Evolutionary conservation across 2,329 filamentous ascomycete species (phyloP), one percentile per base, ranked within the genome.

Genomic region (Fusarium globosum): DNA sequence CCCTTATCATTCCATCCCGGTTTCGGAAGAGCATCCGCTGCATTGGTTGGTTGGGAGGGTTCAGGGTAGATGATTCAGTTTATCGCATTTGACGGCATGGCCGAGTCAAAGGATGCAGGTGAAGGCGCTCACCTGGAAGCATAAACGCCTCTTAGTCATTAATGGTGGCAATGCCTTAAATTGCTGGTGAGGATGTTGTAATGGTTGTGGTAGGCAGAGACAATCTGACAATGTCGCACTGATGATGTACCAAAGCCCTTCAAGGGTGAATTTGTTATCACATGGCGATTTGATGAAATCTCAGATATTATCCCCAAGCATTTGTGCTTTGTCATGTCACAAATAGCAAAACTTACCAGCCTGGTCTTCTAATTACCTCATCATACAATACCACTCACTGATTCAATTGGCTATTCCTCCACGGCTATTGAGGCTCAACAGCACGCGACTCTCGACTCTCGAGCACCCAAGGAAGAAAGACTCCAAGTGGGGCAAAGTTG

Each of bases 61-160:
- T 16, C 38, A 43, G 59, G 59, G 59, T 61, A 61, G 20, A 7
- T 58, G 56, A 58, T 38, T 58, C 41, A 51, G 23, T 28, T 41
- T 18, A 28, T 55, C 14, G 12, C 35, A 18, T 39, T 14, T 28
- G 2, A 39, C 35, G 23, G 35, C 51, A 39, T 18, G 51, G 51
- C 35, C 51, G 23, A 53, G 23, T 28, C 14, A 16, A 53, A 11
- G 9, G 18, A 39, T 53, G 35, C 35, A 53, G 23, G 10, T 7
- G 20, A 12, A 53, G 12, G 16, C 12, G 23, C 23, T n/a, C 30
- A 26, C 12, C 14, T 39, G 20, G 11, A 18, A 52, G 10, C 14
- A 28, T 16, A n/a, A 53, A 52, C n/a, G n/a, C 12, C 23, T n/a
- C 51, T 13, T 28, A 39, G 14, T 13, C 14, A 28, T n/a, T 4